Base-by-base conservation (phyloP, 2,329 filamentous ascomycete species). In the Colletotrichum sublineola region DNA sequence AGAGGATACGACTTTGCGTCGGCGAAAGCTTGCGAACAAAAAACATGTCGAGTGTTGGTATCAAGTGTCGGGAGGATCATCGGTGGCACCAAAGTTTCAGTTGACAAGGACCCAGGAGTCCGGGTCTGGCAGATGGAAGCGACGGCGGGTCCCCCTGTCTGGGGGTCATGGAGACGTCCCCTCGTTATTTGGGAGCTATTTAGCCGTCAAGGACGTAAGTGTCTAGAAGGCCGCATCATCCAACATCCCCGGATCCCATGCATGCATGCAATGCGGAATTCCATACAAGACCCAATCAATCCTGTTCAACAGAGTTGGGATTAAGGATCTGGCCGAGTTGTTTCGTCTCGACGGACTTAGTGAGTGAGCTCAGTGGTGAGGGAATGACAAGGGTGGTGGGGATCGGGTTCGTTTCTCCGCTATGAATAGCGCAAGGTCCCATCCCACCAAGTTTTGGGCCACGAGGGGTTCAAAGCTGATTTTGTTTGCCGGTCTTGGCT, bases 11-110 rank as follows among this genome's bases (percentile, higher is more conserved):
- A 33, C 57, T 14, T 50, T 48, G n/a, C 3, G 46, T 24, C 12
- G 46, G 20, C 46, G 36, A 20, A 36, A 38, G 20, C 2, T 15
- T 44, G 52, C 56, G 50, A 71, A 18, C 44, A n/a, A 63, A n/a
- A 63, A 46, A 68, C 3, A 42, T 63, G 63, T 20, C 42, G 42
- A 53, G 36, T 33, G 55, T 61, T 44, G 52, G 63, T 68, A 64
- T 71, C 64, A 71, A 60, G 68, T 62, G 63, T 62, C 56, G 40
- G 18, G 68, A 48, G 33, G 20, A 20, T 46, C 29, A 18, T 24
- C 29, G 56, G 64, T 46, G 57, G 50, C 68, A 67, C 64, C 67
- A 71, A 53, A 53, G 68, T 71, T 71, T 71, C 64, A 63, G 50
- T 68, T 52, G 64, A 63, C 68, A 68, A 64, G 57, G 64, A 42